Percentiles rank a stretch among this genome's conserved stretches.
Evolutionary conservation across 768 basidiomycete species (phyloP).

Genomic region (Mrakia blollopis): DNA sequence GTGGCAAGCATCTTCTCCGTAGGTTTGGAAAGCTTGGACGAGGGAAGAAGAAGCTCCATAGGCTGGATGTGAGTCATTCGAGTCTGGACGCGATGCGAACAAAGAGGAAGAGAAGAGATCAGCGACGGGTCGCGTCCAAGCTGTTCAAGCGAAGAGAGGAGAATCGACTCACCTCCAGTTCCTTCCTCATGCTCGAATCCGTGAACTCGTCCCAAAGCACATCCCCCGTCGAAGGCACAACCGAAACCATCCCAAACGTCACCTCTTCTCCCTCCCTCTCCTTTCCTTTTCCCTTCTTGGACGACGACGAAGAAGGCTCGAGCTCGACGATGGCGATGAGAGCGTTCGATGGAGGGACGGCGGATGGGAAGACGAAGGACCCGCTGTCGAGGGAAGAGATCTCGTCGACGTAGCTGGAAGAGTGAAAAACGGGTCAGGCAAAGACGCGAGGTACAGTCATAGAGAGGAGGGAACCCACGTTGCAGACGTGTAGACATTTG

Average conservation of each 20-base stretch:
- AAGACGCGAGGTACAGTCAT: background rate
- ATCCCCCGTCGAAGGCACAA: constrained; percentile 84
- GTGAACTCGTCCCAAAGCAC: constrained; percentile 89
- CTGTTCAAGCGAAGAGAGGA: too few species aligned
- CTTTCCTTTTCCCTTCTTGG: constrained; percentile 9
- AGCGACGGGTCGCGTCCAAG: too few species aligned
- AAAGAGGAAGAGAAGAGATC: too few species aligned
- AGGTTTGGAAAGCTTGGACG: constrained; percentile 56
- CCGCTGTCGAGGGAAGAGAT: constrained; percentile 42
- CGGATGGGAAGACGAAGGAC: constrained; percentile 32
- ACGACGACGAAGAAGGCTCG: background rate
- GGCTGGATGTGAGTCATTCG: constrained; percentile 79
- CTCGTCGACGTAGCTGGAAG: constrained; percentile 71
- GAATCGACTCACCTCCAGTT: constrained; percentile 53
- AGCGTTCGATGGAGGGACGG: constrained; percentile 55
- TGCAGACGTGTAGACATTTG: constrained; percentile 75
- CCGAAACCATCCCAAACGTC: constrained; percentile 64
- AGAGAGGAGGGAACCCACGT: constrained; percentile 57
- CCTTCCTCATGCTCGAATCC: constrained; percentile 53
- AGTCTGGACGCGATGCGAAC: constrained; percentile 53
- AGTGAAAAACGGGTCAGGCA: background rate
- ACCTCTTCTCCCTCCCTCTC: constrained; percentile 50
- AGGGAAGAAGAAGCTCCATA: constrained; percentile 68
- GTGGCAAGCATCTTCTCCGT: constrained; percentile 72
- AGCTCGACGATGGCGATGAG: constrained; percentile 69